Evolutionary conservation across 768 basidiomycete species (phyloP), one percentile per base, ranked within the genome.

Genomic region (Termitomyces sp.): DNA sequence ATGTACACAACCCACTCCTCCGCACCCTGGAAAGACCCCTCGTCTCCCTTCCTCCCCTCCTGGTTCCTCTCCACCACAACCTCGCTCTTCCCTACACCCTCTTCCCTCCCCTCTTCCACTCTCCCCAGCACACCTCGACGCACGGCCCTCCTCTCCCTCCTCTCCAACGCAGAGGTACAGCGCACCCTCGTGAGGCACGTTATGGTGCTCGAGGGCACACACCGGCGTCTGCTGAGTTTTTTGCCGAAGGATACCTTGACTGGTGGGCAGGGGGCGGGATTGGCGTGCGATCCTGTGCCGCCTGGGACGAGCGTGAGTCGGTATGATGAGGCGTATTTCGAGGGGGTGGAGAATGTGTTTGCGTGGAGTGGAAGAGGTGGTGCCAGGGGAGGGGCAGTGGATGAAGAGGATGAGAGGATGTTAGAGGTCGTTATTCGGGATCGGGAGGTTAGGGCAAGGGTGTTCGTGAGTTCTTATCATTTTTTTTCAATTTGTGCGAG

Each of bases 241-340:
- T 79, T 96, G 55, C 91, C 92, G 0, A 75, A 78, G 13, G 67
- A 75, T 5, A 78, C 91, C 4, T 73, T 83, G 13, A 32, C 9
- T 4, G 36, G 74, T 79, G 33, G 24, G 16, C 4, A 15, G 5
- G 5, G 76, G 74, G 7, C 78, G 58, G 80, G 86, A 5, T 76
- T 92, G 62, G 85, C 89, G 9, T 97, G 89, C 66, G 96, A 98
- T 69, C 95, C 96, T 0, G 76, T 96, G 2, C 94, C 96, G 0
- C 95, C 96, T 0, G 75, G 74, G 7, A 80, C 81, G 1, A 74
- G 81, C 2, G 68, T 85, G 2, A 89, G 80, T 38, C 70, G 67
- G 44, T 97, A 97, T 73, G 81, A 94, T 63, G 75, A 81, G 4
- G 72, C 71, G n/a, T 97, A 95, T 74, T 96, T 98, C 76, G 75